Evolutionary conservation across 2,329 filamentous ascomycete genomes (phyloP).

Genomic region (Magnaporthiopsis poae): DNA sequence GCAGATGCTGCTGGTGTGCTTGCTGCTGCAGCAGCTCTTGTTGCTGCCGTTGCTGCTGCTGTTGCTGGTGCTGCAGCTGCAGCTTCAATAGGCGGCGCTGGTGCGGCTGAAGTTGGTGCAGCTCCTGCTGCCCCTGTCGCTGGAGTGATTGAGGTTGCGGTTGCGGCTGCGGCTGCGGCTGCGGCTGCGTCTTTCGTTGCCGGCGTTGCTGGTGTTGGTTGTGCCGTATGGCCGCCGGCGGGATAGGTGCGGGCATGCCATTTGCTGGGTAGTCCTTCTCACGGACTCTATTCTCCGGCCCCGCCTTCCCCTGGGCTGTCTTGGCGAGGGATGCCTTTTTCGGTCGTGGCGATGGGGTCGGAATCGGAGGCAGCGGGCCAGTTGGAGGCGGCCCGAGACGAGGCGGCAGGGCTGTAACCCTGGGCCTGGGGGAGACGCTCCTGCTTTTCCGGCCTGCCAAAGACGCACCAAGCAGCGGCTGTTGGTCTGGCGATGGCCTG

Average conservation of each 20-base stretch:
- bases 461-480: neutral
- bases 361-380: neutral
- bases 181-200: neutral
- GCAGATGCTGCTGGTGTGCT: too few species aligned
- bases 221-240: too few species aligned
- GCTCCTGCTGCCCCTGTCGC: neutral
- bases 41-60: too few species aligned
- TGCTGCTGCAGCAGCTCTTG: too few species aligned
- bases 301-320: too few species aligned
- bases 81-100: too few species aligned
- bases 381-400: too few species aligned
- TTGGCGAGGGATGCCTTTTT: neutral
- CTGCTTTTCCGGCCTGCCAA: neutral
- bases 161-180: neutral
- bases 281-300: neutral
- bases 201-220: neutral
- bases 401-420: neutral
- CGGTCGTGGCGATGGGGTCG: neutral
- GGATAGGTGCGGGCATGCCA: neutral
- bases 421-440: neutral
- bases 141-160: neutral
- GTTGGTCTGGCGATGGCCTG: neutral
- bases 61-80: too few species aligned
- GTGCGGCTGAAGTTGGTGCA: too few species aligned
- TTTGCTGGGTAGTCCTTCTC: too few species aligned